phyloP scores from a whole-genome alignment of 192 early-diverging fungal genomes.

The Podila clonocystis region DNA sequence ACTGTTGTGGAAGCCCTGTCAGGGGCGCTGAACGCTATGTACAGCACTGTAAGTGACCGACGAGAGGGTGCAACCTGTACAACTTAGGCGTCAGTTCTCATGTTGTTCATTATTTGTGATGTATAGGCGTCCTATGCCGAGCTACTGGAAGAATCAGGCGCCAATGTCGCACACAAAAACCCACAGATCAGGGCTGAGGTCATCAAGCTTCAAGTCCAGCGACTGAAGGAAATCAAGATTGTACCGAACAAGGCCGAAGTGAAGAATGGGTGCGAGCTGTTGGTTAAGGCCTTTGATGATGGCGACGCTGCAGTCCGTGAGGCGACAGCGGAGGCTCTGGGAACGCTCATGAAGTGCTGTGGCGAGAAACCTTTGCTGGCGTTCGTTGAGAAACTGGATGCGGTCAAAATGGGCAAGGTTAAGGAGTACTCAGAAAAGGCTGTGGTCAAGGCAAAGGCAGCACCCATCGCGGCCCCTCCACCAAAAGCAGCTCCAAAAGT shows the following conservation, averaged over 20 bases:
- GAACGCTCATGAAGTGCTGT: constrained; percentile 89
- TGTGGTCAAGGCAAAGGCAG: constrained; percentile 74
- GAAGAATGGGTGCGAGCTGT: constrained; percentile 80
- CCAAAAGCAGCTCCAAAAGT: constrained; percentile 48
- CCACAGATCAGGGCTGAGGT: constrained; percentile 88
- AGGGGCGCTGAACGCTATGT: constrained; percentile 86
- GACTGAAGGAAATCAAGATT: constrained; percentile 75
- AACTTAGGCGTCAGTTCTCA: no score
- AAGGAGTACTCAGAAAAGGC: constrained; percentile 91
- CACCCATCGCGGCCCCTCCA: constrained; percentile 51
- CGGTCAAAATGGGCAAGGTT: constrained; percentile 88
- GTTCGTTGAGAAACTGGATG: constrained; percentile 86
- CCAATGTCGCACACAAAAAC: constrained; percentile 86
- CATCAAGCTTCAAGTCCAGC: constrained; percentile 77
- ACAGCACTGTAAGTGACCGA: constrained; percentile 60
- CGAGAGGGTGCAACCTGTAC: no score
- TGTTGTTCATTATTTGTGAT: not conserved
- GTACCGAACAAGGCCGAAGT: constrained; percentile 82
- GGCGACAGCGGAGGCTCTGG: constrained; percentile 84
- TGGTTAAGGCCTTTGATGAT: constrained; percentile 86
- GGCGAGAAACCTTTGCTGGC: constrained; percentile 79
- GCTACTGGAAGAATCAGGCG: constrained; percentile 81
- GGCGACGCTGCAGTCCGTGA: constrained; percentile 86
- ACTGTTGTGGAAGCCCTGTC: constrained; percentile 87
- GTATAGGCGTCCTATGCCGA: constrained; percentile 64